Evolutionary conservation across 306 rosid species (phyloP), one percentile per base, ranked within the genome.

Genomic region (Sophora flavescens): DNA sequence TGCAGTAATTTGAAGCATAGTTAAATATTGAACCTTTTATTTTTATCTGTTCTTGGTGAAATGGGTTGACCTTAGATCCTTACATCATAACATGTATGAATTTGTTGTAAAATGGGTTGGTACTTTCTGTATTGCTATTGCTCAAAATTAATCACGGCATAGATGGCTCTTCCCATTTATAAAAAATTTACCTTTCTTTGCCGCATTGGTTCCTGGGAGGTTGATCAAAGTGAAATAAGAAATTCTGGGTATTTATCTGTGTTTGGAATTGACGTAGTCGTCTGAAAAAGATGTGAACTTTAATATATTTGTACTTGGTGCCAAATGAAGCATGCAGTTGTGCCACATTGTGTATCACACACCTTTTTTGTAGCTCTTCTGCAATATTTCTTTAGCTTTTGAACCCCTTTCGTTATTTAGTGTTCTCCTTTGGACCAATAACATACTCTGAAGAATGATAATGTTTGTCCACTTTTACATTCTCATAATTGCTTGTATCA

Each of bases 31-130:
- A 16, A 13, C 2, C 26, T 10, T 54, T 54, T 80, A 17, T 50
- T 77, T 67, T 17, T 47, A 63, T 70, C 32, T 18, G 7, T 39
- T 16, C 61, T 52, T 70, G 48, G 44, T 66, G 75, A 2, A 39
- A 52, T 82, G 79, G 77, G 81, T 79, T 9, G 30, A 45, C 38
- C 78, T 4, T 72, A 61, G 93, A 90, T 90, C 91, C 78, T 82
- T 68, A 26, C 45, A 41, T 72, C 69, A 18, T 45, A 74, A 69
- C 75, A 41, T 68, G 2, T 63, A 32, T 61, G 5, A 6, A 1
- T 42, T 14, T 42, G 22, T 35, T 54, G 36, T 59, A 22, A 65
- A 14, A 4, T 4, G 72, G 47, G 0, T 48, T 38, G 59, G 18
- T 65, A 45, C 62, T 17, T 84, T 77, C 33, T 77, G 6, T 50